phyloP scores from a whole-genome alignment of 306 rosid species.

The Quercus dentata region DNA sequence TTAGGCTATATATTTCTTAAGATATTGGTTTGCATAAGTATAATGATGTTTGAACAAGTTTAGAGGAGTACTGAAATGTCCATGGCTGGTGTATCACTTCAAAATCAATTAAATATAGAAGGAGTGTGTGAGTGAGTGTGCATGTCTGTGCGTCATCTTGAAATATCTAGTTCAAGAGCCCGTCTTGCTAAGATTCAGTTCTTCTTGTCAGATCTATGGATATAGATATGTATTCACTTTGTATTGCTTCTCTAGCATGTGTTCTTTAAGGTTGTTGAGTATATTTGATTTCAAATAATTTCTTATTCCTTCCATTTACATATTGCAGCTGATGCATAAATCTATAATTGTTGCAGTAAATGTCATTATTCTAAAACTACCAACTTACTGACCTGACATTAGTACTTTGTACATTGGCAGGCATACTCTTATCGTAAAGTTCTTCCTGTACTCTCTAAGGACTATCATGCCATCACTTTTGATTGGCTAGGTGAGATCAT shows the following conservation, averaged over 20 bases:
- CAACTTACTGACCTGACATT: constrained; percentile 9
- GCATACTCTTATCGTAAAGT: constrained; percentile 92
- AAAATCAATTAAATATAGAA: too few relatives aligned
- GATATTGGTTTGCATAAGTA: too few relatives aligned
- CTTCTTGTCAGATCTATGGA: background rate
- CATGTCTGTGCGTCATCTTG: background rate
- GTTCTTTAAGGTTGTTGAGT: background rate
- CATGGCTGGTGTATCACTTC: too few relatives aligned
- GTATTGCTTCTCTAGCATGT: background rate
- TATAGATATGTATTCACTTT: background rate
- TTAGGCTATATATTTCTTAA: too few relatives aligned
- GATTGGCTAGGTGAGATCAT: constrained; percentile 78
- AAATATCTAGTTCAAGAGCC: background rate
- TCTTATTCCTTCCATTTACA: background rate
- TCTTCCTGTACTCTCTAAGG: constrained; percentile 64
- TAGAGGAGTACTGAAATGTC: too few relatives aligned
- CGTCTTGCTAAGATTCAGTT: background rate
- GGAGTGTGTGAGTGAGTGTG: too few relatives aligned
- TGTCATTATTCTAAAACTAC: background rate
- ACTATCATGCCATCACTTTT: constrained; percentile 63
- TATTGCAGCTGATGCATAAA: background rate
- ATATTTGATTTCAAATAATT: background rate
- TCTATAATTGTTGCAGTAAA: background rate
- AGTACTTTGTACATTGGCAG: constrained; percentile 34
- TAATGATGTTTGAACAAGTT: too few relatives aligned